These are phyloP conservation scores for Candida germanica DNA, from an alignment of 805 yeast genomes.

Conservation along the genomic window DNA sequence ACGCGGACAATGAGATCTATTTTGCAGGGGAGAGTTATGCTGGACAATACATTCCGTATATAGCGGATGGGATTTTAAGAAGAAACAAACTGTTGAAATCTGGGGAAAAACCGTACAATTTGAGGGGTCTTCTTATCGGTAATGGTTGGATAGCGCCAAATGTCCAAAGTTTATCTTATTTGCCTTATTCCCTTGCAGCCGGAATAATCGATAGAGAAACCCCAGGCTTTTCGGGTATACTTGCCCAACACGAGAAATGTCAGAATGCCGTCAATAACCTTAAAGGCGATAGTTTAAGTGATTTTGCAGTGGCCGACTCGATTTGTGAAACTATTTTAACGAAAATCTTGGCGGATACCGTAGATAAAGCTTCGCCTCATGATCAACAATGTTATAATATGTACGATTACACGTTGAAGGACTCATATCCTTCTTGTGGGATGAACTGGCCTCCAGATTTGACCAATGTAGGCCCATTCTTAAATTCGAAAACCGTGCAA, in stretches of 20 bases:
- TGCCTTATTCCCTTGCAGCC: conserved; percentile 64
- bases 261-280: conserved; percentile 47
- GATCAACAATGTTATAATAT: conserved; percentile 68
- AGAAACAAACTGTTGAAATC: conserved; percentile 32
- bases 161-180: conserved; percentile 74
- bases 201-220: conserved; percentile 48
- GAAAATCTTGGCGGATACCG: conserved; percentile 32
- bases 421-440: conserved; percentile 84
- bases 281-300: conserved; percentile 15
- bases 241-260: conserved; percentile 55
- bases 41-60: conserved; percentile 92
- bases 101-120: conserved; percentile 28
- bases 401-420: conserved; percentile 73
- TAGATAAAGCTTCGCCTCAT: conserved; percentile 21
- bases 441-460: conserved; percentile 84
- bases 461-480: conserved; percentile 46
- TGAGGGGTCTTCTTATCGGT: conserved; percentile 75
- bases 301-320: conserved; percentile 22
- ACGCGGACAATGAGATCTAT: conserved; percentile 57
- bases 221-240: conserved; percentile 37
- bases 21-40: conserved; percentile 96
- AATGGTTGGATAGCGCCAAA: conserved; percentile 95
- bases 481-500: conserved; percentile 45
- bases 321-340: conserved; percentile 51
- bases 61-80: conserved; percentile 60